phyloP scores from a whole-genome alignment of 108 stramenopile genomes.

The Epipyxis sp. region DNA sequence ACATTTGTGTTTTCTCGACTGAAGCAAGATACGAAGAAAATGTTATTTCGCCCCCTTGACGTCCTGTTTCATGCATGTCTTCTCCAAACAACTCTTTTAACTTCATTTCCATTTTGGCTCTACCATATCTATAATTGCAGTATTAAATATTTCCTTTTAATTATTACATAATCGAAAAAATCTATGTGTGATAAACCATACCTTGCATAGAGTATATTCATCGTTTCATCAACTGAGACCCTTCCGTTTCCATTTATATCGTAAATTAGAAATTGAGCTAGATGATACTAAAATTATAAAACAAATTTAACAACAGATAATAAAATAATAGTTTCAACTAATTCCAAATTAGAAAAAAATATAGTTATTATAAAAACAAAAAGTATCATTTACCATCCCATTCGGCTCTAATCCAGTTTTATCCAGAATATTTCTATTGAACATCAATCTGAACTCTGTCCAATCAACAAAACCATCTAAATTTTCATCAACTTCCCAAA shows the following conservation, averaged over 20 bases:
- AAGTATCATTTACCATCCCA: not conserved
- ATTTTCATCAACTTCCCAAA: constrained; percentile 88
- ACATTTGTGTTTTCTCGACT: constrained; percentile 61
- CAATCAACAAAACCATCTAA: constrained; percentile 77
- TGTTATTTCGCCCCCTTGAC: constrained; percentile 69
- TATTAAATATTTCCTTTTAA: not conserved
- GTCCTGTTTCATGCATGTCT: constrained; percentile 65
- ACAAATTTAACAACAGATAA: not conserved
- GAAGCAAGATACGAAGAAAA: constrained; percentile 64
- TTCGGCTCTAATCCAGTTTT: constrained; percentile 72
- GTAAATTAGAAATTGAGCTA: constrained; percentile 76
- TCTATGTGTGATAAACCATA: constrained; percentile 43
- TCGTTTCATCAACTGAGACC: constrained; percentile 78
- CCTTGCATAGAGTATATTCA: constrained; percentile 81
- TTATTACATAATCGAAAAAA: constrained; percentile 28
- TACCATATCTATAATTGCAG: not conserved
- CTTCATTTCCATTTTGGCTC: constrained; percentile 25
- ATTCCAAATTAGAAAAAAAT: not conserved
- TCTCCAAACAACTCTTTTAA: constrained; percentile 54
- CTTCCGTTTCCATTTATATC: constrained; percentile 62
- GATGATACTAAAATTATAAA: not conserved
- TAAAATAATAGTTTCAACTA: not conserved
- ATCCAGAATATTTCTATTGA: constrained; percentile 74
- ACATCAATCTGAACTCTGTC: constrained; percentile 78
- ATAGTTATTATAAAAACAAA: not conserved